Evolutionary conservation across 768 basidiomycete species (phyloP), one percentile per base, ranked within the genome.

Genomic region (Rhodosporidiobolus odoratus): DNA sequence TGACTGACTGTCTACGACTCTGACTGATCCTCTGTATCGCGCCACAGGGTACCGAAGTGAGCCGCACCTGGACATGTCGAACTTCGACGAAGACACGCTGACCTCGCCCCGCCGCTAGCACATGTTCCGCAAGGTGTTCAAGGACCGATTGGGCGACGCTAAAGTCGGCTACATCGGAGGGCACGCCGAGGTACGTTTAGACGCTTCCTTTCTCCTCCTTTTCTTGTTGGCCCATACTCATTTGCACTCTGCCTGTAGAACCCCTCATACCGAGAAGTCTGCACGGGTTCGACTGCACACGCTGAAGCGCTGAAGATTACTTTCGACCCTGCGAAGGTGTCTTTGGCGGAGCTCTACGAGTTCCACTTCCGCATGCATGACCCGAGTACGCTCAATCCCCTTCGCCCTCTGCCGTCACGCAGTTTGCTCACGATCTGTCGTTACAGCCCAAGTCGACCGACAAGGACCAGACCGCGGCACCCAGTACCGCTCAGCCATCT

Each of bases 401-500:
- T 32, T 21, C 35, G 21, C 12, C 48, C 16, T 23, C 48, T 10
- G 25, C 48, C 7, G 9, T 23, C 9, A 25, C 48, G 23, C 48
- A 17, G 9, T 25, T 50, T 25, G 21, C 48, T 50, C 48, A 43
- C 12, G 43, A 21, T 43, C 8, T 15, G 15, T 4, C 19, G 8
- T 13, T 32, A 16, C 57, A 54, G 50, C 68, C 25, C 67, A 73
- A 41, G 68, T 67, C n/a, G 38, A 75, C 47, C 68, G 73, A 12
- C 75, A 77, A 62, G 76, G 76, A 10, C 74, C 75, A 8, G 77
- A 77, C 69, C 30, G 45, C 25, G 73, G 75, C 27, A 68, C 78
- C 90, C 91, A 97, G 80, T 97, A 97, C 79, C 91, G 95, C 58
- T 93, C 92, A 2, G 91, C 86, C 19, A 95, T 98, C 78, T 97